Evolutionary conservation across 2,329 filamentous ascomycete genomes (phyloP).

Genomic region (Exophiala sideris): DNA sequence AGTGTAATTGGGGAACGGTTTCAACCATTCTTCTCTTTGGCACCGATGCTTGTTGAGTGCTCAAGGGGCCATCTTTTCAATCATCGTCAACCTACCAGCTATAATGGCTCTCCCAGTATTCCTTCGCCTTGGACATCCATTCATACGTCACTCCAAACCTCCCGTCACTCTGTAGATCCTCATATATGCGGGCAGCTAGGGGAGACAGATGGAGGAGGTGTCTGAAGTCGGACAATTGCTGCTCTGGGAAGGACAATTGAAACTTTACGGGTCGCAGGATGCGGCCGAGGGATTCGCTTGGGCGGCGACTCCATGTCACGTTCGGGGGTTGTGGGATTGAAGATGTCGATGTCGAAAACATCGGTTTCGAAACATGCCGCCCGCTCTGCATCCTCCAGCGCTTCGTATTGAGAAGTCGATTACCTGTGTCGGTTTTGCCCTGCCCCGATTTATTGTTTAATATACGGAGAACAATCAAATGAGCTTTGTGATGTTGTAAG

Average conservation of each 20-base stretch:
- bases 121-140: conserved; percentile 45
- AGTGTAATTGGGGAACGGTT: conserved; percentile 51
- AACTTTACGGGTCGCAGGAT: not conserved
- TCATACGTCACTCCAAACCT: conserved; percentile 45
- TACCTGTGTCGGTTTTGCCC: too few relatives aligned
- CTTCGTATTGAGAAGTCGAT: too few relatives aligned
- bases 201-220: conserved; percentile 47
- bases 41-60: too few relatives aligned
- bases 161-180: conserved; percentile 36
- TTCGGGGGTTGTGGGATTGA: too few relatives aligned
- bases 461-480: too few relatives aligned
- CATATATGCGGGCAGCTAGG: too few relatives aligned
- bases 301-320: too few relatives aligned
- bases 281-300: not conserved
- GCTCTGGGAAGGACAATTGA: conserved; percentile 35
- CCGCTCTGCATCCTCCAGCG: too few relatives aligned
- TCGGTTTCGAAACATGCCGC: too few relatives aligned
- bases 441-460: too few relatives aligned
- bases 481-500: too few relatives aligned
- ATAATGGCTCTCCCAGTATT: conserved; percentile 45
- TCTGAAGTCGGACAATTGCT: conserved; percentile 46
- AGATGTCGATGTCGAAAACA: too few relatives aligned
- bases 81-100: conserved; percentile 44
- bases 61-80: not conserved
- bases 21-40: conserved; percentile 40